Evolutionary conservation across 768 basidiomycete genomes (phyloP).

Genomic region (Auriscalpium vulgare): DNA sequence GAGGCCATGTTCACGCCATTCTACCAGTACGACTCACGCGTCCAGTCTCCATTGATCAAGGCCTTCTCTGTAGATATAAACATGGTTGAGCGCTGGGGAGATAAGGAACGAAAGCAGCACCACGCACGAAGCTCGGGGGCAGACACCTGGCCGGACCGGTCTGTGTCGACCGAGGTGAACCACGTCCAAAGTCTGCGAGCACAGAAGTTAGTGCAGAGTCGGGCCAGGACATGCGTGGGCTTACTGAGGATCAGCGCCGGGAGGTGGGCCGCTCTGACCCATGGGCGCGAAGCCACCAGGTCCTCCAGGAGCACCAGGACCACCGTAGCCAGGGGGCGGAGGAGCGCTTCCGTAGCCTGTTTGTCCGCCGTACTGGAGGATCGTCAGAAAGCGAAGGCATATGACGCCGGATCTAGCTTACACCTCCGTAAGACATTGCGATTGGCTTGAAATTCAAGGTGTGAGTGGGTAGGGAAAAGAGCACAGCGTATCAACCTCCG

Average conservation of each 20-base stretch:
- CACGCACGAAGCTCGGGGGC: conserved; percentile 60
- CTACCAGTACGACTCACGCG: conserved; percentile 40
- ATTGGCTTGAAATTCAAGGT: neutral
- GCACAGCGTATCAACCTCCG: too few species aligned
- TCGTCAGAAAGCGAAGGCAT: neutral
- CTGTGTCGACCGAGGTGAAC: conserved; percentile 63
- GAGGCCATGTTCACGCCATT: neutral
- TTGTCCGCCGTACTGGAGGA: conserved; percentile 21
- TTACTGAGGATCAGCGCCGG: conserved; percentile 72
- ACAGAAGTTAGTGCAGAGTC: neutral
- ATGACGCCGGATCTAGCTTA: neutral
- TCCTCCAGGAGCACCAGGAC: conserved; percentile 16
- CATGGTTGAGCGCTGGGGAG: too few species aligned
- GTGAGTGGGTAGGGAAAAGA: too few species aligned
- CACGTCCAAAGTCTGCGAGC: conserved; percentile 56
- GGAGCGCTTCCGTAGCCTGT: conserved; percentile 14
- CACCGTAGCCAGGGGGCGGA: neutral
- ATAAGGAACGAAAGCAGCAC: too few species aligned
- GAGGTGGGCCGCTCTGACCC: conserved; percentile 30
- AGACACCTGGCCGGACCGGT: conserved; percentile 61
- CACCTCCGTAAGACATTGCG: neutral
- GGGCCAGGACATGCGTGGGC: conserved; percentile 21
- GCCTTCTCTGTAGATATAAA: conserved; percentile 29
- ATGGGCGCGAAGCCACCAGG: conserved; percentile 25
- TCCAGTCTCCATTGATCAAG: conserved; percentile 63